Percentiles rank a stretch among this genome's conserved stretches.
These are phyloP conservation scores for Vitis labrusca DNA, from an alignment of 164 flowering plant genomes.

Conservation along the genomic window DNA sequence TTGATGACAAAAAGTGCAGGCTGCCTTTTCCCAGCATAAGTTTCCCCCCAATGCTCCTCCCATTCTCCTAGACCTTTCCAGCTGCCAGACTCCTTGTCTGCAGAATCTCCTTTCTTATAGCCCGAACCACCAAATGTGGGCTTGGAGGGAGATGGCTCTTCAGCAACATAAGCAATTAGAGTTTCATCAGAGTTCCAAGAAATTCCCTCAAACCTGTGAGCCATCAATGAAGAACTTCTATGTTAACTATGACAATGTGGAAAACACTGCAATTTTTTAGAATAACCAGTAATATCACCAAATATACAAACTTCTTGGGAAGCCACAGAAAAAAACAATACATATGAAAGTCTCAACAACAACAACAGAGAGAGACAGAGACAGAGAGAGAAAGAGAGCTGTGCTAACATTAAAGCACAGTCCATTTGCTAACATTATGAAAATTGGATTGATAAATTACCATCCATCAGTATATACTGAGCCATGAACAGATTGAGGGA, in stretches of 20 bases:
- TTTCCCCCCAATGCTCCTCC: constrained; percentile 97
- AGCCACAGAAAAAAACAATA: no score
- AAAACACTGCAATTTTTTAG: no score
- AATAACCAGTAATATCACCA: no score
- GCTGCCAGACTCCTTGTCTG: constrained; percentile 67
- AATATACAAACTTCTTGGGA: no score
- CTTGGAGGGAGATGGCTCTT: constrained; percentile 74
- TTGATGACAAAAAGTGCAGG: constrained; percentile 83
- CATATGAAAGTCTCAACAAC: no score
- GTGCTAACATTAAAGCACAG: no score
- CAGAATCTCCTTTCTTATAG: constrained; percentile 54
- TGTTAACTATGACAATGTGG: not conserved
- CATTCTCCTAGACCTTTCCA: constrained; percentile 98
- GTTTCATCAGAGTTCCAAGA: constrained; percentile 88
- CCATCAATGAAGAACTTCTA: constrained; percentile 4
- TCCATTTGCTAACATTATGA: not conserved
- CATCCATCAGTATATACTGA: constrained; percentile 88
- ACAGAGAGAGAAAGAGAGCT: no score
- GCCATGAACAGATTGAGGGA: constrained; percentile 83
- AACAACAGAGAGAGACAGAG: no score
- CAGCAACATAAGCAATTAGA: constrained; percentile 89
- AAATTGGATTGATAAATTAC: constrained; percentile 35
- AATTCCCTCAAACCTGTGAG: constrained; percentile 89
- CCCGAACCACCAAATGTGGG: constrained; percentile 66
- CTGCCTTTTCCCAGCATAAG: constrained; percentile 84